Base-by-base conservation (phyloP, 2,329 filamentous ascomycete species). In the Didymellaceae sp. region DNA sequence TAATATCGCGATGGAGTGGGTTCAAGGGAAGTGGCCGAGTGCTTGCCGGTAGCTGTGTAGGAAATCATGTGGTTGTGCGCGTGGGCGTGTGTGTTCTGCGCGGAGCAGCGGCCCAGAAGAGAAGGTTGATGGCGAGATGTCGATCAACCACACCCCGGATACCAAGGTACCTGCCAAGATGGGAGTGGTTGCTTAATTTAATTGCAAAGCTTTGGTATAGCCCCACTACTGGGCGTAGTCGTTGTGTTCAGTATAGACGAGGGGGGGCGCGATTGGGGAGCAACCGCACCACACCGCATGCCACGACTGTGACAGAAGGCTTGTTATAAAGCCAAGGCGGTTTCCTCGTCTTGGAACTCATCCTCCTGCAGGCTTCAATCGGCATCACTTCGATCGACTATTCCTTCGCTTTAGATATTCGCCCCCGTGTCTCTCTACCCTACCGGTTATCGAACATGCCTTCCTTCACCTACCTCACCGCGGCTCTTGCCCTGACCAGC, bases 131-230 rank as follows among this genome's bases (percentile, higher is more conserved):
- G 55, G 54, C 41, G 52, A 54, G 54, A 59, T 52, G 37, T 44
- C 45, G 51, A 49, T 39, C 50, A 54, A 48, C 38, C 37, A 59
- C 48, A 38, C 52, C 37, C 52, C 54, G 52, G 40, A 54, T 49
- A 42, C 51, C 45, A 53, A 41, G 43, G 61, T 62, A 67, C 61
- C 66, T 68, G 65, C 63, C 66, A 66, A 70, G 66, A 55, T 66
- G 52, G 60, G 62, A 57, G 41, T 71, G 61, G 62, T 51, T 52
- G 50, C 41, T 28, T 45, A 46, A 52, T 61, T 56, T 66, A 62
- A 69, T 71, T 68, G 50, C 52, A 44, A 41, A 50, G 53, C 31
- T 44, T n/a, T n/a, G n/a, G 52, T 57, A 65, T 63, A 52, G 46
- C 50, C 49, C 56, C 53, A 40, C 5, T 7, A 45, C 28, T 46